These are phyloP conservation scores for Hypoxylon crocopeplum DNA, from an alignment of 495 filamentous ascomycete species.

Conservation along the genomic window DNA sequence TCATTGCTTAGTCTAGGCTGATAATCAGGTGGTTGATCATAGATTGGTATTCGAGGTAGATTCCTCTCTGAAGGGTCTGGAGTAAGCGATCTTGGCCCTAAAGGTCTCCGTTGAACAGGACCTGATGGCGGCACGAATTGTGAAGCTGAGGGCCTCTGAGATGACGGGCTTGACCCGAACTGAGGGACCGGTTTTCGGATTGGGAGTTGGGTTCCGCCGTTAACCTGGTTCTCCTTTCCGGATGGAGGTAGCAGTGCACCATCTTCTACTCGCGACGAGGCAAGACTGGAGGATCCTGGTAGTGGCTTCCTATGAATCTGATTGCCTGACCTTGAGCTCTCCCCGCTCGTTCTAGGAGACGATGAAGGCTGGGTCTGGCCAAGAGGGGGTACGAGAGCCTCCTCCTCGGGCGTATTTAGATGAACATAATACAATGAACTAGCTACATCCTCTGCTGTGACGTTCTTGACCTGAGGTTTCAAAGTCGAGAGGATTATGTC, in stretches of 20 bases:
- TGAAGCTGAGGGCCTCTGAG: conserved; percentile 3
- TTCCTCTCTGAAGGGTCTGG: conserved; percentile 12
- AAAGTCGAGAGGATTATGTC: conserved; percentile 94
- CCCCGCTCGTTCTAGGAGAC: conserved; percentile 56
- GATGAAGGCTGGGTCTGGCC: conserved; percentile 46
- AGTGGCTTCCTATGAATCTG: conserved; percentile 55
- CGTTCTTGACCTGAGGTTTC: conserved; percentile 84
- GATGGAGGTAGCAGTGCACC: conserved; percentile 9
- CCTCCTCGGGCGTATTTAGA: conserved; percentile 67
- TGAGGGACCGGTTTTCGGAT: conserved; percentile 15
- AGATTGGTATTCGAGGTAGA: conserved; percentile 17
- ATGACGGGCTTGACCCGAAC: conserved; percentile 1
- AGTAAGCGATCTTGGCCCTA: conserved; percentile 23
- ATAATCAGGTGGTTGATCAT: conserved; percentile 18
- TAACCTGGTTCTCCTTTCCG: conserved; percentile 38
- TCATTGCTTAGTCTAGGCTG: conserved; percentile 15
- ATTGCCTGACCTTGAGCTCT: conserved; percentile 47
- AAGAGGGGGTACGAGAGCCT: conserved; percentile 56
- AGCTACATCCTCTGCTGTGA: conserved; percentile 85
- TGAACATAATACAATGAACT: conserved; percentile 92
- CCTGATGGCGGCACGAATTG: conserved; percentile 11
- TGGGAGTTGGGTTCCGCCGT: conserved; percentile 3
- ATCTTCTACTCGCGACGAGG: conserved; percentile 24
- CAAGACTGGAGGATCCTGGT: conserved; percentile 35
- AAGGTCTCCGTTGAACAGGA: conserved; percentile 27